A percentile compares a stretch with the other conserved stretches of the same genome.
Evolutionary conservation across 495 filamentous ascomycete species (phyloP).

Genomic region (Aspergillus wentii): DNA sequence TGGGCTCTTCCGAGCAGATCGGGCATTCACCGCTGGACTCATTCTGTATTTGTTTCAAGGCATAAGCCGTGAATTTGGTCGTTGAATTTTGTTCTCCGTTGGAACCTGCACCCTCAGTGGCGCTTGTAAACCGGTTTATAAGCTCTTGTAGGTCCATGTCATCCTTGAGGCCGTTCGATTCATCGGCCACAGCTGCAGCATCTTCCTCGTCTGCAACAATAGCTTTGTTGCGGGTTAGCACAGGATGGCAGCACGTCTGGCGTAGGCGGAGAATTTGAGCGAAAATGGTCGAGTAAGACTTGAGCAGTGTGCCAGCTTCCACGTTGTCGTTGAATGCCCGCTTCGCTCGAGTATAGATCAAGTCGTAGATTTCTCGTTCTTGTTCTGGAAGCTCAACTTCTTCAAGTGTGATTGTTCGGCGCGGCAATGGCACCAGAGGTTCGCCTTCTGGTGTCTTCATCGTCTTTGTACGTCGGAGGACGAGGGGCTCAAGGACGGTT

Average conservation of each 20-base stretch:
- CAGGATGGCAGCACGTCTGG: conserved; percentile 91
- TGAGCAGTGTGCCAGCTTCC: conserved; percentile 86
- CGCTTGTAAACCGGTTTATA: conserved; percentile 73
- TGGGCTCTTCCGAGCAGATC: conserved; percentile 90
- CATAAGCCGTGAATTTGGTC: conserved; percentile 73
- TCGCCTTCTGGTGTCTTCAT: conserved; percentile 94
- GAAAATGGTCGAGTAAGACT: conserved; percentile 92
- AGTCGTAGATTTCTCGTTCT: conserved; percentile 87
- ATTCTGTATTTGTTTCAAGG: conserved; percentile 83
- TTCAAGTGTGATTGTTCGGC: conserved; percentile 73
- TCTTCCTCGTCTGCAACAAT: conserved; percentile 86
- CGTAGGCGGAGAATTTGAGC: conserved; percentile 93
- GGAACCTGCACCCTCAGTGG: conserved; percentile 54
- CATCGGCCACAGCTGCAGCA: conserved; percentile 74
- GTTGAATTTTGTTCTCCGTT: conserved; percentile 24
- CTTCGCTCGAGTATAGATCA: conserved; percentile 79
- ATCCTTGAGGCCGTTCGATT: conserved; percentile 75
- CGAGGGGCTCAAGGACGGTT: conserved; percentile 89
- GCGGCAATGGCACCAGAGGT: conserved; percentile 81
- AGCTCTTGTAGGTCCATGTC: conserved; percentile 92
- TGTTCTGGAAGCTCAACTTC: conserved; percentile 76
- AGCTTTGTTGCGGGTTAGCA: conserved; percentile 77
- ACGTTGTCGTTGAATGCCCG: conserved; percentile 78
- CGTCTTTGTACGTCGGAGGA: conserved; percentile 92
- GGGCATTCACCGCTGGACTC: conserved; percentile 88